Evolutionary conservation across 441 rosid genomes (phyloP), one percentile per base, ranked within the genome.

Genomic region (Mallotus repandus): DNA sequence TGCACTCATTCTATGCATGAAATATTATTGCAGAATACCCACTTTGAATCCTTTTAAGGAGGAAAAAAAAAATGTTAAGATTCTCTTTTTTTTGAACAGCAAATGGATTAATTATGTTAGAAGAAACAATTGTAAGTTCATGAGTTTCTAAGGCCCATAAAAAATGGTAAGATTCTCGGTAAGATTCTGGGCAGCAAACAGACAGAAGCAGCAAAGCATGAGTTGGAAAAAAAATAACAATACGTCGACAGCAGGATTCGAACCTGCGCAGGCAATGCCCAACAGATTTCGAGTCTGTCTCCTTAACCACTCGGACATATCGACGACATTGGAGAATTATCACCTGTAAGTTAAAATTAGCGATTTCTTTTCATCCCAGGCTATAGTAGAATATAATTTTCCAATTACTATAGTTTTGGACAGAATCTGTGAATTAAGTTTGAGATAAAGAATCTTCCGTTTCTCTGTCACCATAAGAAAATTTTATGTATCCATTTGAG

Each of bases 241-340:
- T 35, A 5, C 98, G 97, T 93, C 97, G 86, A 91, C 94, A 95
- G 97, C 95, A 91, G 97, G 99, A 89, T 88, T 95, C 94, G 91
- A 95, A 91, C 98, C 92, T 88, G 96, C 95, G 92, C 97, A 87
- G 97, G 95, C 95, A 77, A 13, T 86, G 92, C 95, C 99, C 29
- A 25, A 25, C 29, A 25, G 29, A 25, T 25, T 25, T 25, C 29
- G 29, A 25, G 29, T 25, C 29, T 25, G 29, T 25, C 29, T 25
- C 29, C 29, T 25, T 25, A 25, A 89, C 94, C 91, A 85, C 94
- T 87, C 94, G 88, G 89, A 88, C 97, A 88, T 88, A 87, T 86
- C 89, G 91, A 88, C 69, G n/a, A n/a, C n/a, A n/a, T n/a, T n/a
- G n/a, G n/a, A n/a, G n/a, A n/a, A n/a, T n/a, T n/a, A n/a, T n/a